Percentiles rank a stretch among this genome's conserved stretches.
phyloP scores from a whole-genome alignment of 78 protist species.

The slime mould (Dictyostelium discoideum) region DNA sequence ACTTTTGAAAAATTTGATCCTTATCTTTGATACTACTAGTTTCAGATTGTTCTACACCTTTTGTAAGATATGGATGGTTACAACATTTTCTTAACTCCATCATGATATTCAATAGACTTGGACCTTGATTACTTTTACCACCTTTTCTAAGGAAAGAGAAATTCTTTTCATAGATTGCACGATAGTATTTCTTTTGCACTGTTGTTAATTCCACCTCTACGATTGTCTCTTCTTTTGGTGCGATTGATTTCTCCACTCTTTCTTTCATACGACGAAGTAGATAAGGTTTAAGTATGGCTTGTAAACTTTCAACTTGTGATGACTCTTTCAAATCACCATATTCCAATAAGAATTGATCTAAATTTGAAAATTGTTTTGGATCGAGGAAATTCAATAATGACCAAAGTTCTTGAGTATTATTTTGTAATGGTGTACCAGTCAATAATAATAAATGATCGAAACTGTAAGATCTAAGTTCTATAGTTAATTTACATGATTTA shows the following conservation, averaged over 20 bases:
- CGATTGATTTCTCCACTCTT: constrained; percentile 92
- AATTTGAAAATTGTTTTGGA: constrained; percentile 45
- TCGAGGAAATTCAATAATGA: constrained; percentile 91
- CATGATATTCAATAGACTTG: constrained; percentile 89
- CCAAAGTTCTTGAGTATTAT: constrained; percentile 94
- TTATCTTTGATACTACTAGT: neutral
- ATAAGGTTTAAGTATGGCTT: constrained; percentile 66
- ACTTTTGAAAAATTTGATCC: constrained; percentile 7
- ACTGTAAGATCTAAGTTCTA: constrained; percentile 55
- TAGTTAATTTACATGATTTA: constrained; percentile 78
- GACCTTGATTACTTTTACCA: constrained; percentile 62
- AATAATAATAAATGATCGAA: constrained; percentile 82
- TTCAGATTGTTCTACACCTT: constrained; percentile 79
- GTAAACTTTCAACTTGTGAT: constrained; percentile 78
- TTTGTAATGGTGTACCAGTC: constrained; percentile 97
- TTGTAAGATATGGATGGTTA: constrained; percentile 96
- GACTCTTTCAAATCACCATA: constrained; percentile 89
- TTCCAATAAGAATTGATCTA: constrained; percentile 62
- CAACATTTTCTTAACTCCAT: constrained; percentile 98
- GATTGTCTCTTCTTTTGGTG: constrained; percentile 93
- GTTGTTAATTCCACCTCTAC: constrained; percentile 92
- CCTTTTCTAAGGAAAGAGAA: constrained; percentile 78
- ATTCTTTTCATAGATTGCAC: constrained; percentile 94
- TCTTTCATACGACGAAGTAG: constrained; percentile 92
- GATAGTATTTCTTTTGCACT: constrained; percentile 94